Conservation (phyloP, 2,329 filamentous ascomycete genomes). For the Xylariaceae sp. region DNA sequence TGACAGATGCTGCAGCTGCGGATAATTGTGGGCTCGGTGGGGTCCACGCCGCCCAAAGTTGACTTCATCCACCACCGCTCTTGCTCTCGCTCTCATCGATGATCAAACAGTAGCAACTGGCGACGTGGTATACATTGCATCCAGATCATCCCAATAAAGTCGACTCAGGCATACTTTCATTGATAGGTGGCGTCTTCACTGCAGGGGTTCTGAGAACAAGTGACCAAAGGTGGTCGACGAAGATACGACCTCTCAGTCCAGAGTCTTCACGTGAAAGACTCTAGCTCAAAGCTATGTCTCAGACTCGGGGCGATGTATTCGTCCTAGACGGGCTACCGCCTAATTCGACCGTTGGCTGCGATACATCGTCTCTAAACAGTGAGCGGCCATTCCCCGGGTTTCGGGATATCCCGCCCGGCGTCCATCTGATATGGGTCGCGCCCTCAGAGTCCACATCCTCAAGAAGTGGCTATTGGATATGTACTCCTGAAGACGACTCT, state of each 20-base stretch:
- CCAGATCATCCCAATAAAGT: too few relatives aligned
- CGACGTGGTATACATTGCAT: slow-evolving; percentile 14
- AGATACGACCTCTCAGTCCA: slow-evolving; percentile 2
- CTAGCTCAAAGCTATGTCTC: slow-evolving; percentile 28
- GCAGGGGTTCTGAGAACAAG: slow-evolving; percentile 22
- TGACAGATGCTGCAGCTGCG: slow-evolving; percentile 12
- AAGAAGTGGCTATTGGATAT: slow-evolving; percentile 55
- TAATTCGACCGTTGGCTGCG: slow-evolving; percentile 49
- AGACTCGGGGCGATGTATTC: slow-evolving; percentile 44
- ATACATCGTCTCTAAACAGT: slow-evolving; percentile 45
- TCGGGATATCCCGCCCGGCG: slow-evolving; percentile 48
- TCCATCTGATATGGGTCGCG: slow-evolving; percentile 57
- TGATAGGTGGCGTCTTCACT: slow-evolving; percentile 25
- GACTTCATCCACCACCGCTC: slow-evolving; percentile 18
- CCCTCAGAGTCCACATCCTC: slow-evolving; percentile 43
- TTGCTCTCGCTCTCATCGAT: slow-evolving; percentile 17
- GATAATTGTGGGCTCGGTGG: slow-evolving; percentile 27
- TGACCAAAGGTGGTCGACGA: slow-evolving; percentile 11
- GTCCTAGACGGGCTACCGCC: slow-evolving; percentile 48
- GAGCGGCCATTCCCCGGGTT: slow-evolving; percentile 47
- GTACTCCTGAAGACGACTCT: slow-evolving; percentile 33
- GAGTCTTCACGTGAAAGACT: slow-evolving; percentile 18
- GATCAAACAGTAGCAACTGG: not conserved
- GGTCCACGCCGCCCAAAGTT: slow-evolving; percentile 10
- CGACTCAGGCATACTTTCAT: too few relatives aligned